A percentile compares a stretch with the other conserved stretches of the same genome.
Evolutionary conservation across 2,329 filamentous ascomycete species (phyloP).

Genomic region (Colletotrichum filicis): DNA sequence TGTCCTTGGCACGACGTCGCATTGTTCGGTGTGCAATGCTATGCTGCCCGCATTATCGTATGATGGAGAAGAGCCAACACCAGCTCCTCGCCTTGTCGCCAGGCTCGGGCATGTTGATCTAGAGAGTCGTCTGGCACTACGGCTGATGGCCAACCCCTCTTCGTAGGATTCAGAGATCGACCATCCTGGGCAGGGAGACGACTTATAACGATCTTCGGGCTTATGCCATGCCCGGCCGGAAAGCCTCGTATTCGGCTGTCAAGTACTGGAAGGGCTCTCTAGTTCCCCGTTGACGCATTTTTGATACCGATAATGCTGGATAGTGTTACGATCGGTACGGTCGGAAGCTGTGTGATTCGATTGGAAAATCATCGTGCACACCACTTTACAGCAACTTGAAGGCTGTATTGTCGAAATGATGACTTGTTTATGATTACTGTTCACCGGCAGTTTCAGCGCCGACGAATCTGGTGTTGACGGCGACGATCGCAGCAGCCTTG

Average conservation of each 20-base stretch:
- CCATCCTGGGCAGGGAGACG: background rate
- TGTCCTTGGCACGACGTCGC: background rate
- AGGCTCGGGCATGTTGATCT: background rate
- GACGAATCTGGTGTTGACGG: background rate
- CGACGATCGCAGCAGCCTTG: constrained; percentile 29
- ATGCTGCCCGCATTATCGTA: background rate
- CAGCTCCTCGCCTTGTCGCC: background rate
- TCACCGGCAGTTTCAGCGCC: constrained; percentile 19
- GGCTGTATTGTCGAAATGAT: background rate
- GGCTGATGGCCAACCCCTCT: background rate
- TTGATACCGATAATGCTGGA: background rate
- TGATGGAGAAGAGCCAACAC: background rate
- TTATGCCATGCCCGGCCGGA: background rate
- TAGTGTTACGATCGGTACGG: background rate
- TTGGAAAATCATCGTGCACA: background rate
- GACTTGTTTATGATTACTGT: background rate
- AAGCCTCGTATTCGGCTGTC: background rate
- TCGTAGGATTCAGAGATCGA: background rate
- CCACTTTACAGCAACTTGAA: background rate
- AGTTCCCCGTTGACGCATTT: background rate
- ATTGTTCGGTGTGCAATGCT: background rate
- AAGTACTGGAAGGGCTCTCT: background rate
- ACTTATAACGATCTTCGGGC: background rate
- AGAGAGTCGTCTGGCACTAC: background rate
- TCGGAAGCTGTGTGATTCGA: background rate